A percentile compares a stretch with the other conserved stretches of the same genome.
Evolutionary conservation across 179 eudicot species (phyloP).

Genomic region (Sideroxylon spinosum): DNA sequence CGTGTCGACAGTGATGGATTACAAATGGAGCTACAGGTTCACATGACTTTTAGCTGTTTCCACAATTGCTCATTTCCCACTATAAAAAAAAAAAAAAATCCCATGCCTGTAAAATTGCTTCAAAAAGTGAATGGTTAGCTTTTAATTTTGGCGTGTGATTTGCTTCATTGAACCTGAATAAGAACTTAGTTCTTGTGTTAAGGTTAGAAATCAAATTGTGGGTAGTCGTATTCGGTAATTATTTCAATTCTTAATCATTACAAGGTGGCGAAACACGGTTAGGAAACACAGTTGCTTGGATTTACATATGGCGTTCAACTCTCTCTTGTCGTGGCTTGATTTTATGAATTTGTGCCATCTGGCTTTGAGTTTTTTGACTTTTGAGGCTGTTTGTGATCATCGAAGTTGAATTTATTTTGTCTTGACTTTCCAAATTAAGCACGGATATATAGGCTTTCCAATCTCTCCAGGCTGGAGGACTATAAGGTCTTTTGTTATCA

Average conservation of each 20-base stretch:
- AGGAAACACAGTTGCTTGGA: no score
- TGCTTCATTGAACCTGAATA: no score
- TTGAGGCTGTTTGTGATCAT: neutral
- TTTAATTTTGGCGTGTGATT: no score
- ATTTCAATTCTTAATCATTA: no score
- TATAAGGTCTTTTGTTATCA: neutral
- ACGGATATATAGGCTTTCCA: neutral
- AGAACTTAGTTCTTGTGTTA: neutral
- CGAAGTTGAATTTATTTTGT: neutral
- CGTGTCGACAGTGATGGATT: constrained; percentile 9
- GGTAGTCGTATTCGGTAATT: neutral
- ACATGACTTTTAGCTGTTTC: neutral
- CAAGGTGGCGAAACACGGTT: no score
- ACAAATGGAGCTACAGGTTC: constrained; percentile 4
- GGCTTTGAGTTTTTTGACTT: no score
- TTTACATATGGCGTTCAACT: no score
- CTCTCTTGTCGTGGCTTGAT: no score
- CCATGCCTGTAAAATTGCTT: no score
- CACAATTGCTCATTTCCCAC: neutral
- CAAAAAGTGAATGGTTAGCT: no score
- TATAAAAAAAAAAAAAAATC: no score
- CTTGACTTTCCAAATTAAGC: neutral
- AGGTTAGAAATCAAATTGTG: neutral
- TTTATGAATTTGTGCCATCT: no score
- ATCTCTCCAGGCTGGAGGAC: constrained; percentile 6